These are phyloP conservation scores for Westerdykella ornata DNA, from an alignment of 2,329 filamentous ascomycete species.

Conservation along the genomic window DNA sequence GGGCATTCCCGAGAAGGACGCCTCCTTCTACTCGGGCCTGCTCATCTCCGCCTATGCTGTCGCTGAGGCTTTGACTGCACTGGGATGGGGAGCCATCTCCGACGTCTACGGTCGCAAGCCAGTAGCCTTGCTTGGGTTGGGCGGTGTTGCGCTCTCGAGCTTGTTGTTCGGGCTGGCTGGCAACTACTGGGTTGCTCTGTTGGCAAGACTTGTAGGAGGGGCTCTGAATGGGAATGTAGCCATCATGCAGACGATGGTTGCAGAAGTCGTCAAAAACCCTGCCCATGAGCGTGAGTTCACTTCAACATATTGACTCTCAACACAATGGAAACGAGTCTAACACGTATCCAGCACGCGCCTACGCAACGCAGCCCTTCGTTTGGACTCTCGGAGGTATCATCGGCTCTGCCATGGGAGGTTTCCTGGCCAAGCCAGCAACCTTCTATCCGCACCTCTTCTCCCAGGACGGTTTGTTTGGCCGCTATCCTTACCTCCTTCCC, in stretches of 20 bases:
- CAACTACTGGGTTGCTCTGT: slow-evolving; percentile 76
- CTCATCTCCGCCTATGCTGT: slow-evolving; percentile 87
- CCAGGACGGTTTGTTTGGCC: slow-evolving; percentile 61
- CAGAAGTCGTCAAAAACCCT: slow-evolving; percentile 81
- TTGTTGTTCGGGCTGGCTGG: slow-evolving; percentile 73
- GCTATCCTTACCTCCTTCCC: slow-evolving; percentile 79
- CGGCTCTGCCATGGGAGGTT: slow-evolving; percentile 77
- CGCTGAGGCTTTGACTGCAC: slow-evolving; percentile 76
- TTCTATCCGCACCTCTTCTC: slow-evolving; percentile 70
- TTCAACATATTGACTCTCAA: background rate
- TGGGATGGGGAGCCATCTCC: slow-evolving; percentile 46
- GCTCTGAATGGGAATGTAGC: slow-evolving; percentile 87
- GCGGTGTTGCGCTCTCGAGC: slow-evolving; percentile 77
- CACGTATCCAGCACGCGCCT: slow-evolving; percentile 61
- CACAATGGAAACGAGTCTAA: slow-evolving; percentile 5
- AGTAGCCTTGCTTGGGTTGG: slow-evolving; percentile 48
- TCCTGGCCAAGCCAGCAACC: slow-evolving; percentile 70
- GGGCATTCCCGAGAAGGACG: slow-evolving; percentile 30
- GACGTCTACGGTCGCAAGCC: slow-evolving; percentile 39
- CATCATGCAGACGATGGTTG: slow-evolving; percentile 87
- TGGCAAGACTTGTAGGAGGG: slow-evolving; percentile 70
- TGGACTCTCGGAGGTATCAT: slow-evolving; percentile 88
- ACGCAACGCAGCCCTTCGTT: slow-evolving; percentile 87
- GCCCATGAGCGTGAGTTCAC: slow-evolving; percentile 71
- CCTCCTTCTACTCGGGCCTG: slow-evolving; percentile 77